Base-by-base conservation (phyloP, 352 stramenopile species). In the Synura sp. region DNA sequence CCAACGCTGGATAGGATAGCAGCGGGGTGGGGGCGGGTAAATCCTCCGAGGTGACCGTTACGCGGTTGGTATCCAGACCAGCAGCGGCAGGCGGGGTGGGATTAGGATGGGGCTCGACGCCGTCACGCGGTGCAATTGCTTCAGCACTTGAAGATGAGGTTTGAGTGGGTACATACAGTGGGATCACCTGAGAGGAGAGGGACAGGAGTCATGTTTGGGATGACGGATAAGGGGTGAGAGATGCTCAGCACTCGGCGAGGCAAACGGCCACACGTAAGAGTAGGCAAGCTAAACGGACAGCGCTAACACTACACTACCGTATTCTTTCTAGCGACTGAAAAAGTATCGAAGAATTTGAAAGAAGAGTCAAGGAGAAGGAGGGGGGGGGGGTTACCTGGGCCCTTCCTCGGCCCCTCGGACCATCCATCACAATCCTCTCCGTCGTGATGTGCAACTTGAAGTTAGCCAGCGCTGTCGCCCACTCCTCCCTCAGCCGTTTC, bases 311-410 rank as follows among this genome's bases (percentile, higher is more conserved):
- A n/a, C n/a, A n/a, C n/a, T n/a, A n/a, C n/a, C n/a, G n/a, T n/a
- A n/a, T n/a, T n/a, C n/a, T n/a, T n/a, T n/a, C n/a, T 70, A 86
- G 86, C 0, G 81, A 81, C 82, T 91, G 90, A 0, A 91, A 78
- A 55, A 90, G 84, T 41, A 85, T 78, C 38, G 85, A 85, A 35
- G 90, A 38, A 19, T 85, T 83, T 33, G 87, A 86, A 31, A 86
- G 67, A 22, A 81, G 79, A 55, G 90, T 82, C 1, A 91, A 74
- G 17, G 33, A 80, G 77, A 71, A 81, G 82, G 79, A 82, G 69
- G 25, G 82, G 83, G 15, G 76, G 81, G 34, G 81, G 42, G 15
- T 29, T 22, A 29, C 42, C 25, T 14, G 29, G 49, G n/a, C 60
- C 49, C 69, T 81, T 77, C 12, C 36, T 76, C 38, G 25, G 55